These are phyloP conservation scores for Rhodofomes roseus DNA, from an alignment of 1,284 basidiomycete genomes.

Conservation along the genomic window DNA sequence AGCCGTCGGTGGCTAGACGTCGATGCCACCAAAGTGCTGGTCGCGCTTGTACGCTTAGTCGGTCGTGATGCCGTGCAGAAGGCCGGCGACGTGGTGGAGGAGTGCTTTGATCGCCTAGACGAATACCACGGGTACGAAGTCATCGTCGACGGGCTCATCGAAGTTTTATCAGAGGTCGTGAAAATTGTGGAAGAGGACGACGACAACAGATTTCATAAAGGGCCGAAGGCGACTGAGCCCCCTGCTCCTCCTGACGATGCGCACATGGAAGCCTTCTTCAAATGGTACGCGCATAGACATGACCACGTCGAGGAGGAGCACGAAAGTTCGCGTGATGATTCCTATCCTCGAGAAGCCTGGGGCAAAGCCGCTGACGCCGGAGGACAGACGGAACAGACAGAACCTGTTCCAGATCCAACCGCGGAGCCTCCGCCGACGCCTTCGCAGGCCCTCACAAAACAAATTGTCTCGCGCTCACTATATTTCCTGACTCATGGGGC, in stretches of 20 bases:
- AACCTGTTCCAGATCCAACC: slow-evolving; percentile 22
- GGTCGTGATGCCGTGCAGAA: slow-evolving; percentile 81
- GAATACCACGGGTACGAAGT: slow-evolving; percentile 89
- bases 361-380: slow-evolving; percentile 24
- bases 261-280: slow-evolving; percentile 47
- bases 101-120: slow-evolving; percentile 91
- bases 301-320: slow-evolving; percentile 18
- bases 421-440: slow-evolving; percentile 54
- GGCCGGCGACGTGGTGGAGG: slow-evolving; percentile 89
- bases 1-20: slow-evolving; percentile 75
- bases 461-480: slow-evolving; percentile 82
- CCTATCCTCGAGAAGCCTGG: slow-evolving; percentile 51
- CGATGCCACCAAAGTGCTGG: slow-evolving; percentile 77
- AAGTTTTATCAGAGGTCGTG: slow-evolving; percentile 78
- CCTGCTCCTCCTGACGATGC: slow-evolving; percentile 17
- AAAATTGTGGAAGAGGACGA: slow-evolving; percentile 62
- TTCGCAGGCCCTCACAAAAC: slow-evolving; percentile 70
- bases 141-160: slow-evolving; percentile 83
- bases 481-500: slow-evolving; percentile 89
- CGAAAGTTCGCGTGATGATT: slow-evolving; percentile 14
- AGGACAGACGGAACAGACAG: slow-evolving; percentile 17
- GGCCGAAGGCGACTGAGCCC: not conserved
- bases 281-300: slow-evolving; percentile 61
- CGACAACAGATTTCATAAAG: slow-evolving; percentile 19
- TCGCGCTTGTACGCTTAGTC: slow-evolving; percentile 79